A percentile compares a stretch with the other conserved stretches of the same genome.
Evolutionary conservation across 768 basidiomycete genomes (phyloP).

Genomic region (Serendipita sp.): DNA sequence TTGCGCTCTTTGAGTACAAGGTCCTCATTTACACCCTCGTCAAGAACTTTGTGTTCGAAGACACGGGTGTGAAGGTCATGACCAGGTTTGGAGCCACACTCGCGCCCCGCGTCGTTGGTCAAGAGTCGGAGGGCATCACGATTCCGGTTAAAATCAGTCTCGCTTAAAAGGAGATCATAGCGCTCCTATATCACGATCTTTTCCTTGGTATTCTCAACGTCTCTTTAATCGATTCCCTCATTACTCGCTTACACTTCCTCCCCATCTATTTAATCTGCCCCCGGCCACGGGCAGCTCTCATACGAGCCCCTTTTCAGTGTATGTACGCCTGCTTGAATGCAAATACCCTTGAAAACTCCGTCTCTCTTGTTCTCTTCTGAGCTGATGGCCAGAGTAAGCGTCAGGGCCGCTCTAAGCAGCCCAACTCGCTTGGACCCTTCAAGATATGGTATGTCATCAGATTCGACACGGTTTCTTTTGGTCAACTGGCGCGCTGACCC

Average conservation of each 20-base stretch:
- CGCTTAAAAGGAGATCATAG: not conserved
- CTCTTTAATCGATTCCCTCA: not conserved
- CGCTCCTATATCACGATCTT: not conserved
- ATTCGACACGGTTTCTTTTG: no score
- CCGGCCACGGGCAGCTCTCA: not conserved
- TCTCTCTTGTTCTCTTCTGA: not conserved
- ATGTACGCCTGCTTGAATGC: not conserved
- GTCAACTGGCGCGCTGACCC: no score
- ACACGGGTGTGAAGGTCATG: constrained; percentile 18
- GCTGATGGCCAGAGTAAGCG: no score
- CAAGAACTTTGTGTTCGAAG: constrained; percentile 24
- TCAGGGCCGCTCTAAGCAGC: no score
- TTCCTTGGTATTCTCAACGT: not conserved
- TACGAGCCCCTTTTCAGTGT: not conserved
- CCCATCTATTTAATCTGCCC: not conserved
- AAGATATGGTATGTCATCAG: no score
- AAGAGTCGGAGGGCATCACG: constrained; percentile 9
- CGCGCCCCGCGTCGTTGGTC: constrained; percentile 9
- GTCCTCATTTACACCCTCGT: constrained; percentile 25
- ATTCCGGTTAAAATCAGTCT: constrained; percentile 10
- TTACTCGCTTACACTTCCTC: not conserved
- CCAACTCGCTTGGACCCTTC: no score
- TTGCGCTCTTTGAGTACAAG: constrained; percentile 28
- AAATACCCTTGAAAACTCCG: no score
- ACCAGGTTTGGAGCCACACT: constrained; percentile 9